Conservation (phyloP, 2,329 filamentous ascomycete genomes). For the Cladosporium cucumerinum region DNA sequence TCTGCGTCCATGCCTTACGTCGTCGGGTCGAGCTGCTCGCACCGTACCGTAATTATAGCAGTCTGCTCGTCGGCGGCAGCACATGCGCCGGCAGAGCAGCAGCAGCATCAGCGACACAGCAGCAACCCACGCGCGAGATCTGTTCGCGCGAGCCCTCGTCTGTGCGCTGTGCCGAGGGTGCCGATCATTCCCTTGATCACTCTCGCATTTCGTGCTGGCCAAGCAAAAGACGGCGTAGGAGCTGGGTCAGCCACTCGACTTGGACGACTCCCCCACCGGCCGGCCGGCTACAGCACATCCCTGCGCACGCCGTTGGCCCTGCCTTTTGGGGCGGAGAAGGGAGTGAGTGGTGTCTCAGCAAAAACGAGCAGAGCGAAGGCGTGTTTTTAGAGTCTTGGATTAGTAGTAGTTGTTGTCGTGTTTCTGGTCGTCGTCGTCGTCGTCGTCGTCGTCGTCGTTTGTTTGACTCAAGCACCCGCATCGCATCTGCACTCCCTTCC, state of each 20-base stretch:
- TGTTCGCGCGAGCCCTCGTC: conserved; percentile 15
- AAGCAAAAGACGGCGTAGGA: conserved; percentile 6
- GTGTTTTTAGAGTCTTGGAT: conserved; percentile 9
- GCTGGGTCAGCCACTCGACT: conserved; percentile 7
- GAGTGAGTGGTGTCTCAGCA: conserved; percentile 12
- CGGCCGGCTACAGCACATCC: conserved; percentile 12
- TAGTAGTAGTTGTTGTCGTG: not conserved
- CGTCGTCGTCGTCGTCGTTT: not conserved
- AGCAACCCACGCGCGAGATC: conserved; percentile 10
- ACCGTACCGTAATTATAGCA: conserved; percentile 10
- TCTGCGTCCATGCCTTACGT: not conserved
- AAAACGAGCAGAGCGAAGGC: conserved; percentile 17
- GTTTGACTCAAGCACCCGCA: conserved; percentile 13
- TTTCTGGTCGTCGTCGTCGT: not conserved
- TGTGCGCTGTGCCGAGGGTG: conserved; percentile 8
- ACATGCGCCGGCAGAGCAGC: conserved; percentile 10
- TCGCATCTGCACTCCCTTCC: conserved; percentile 11
- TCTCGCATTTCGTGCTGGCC: conserved; percentile 2
- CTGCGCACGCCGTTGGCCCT: conserved; percentile 15
- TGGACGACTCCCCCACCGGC: conserved; percentile 9
- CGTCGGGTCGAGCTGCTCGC: conserved; percentile 5
- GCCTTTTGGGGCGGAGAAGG: conserved; percentile 13
- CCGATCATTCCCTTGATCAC: conserved; percentile 11
- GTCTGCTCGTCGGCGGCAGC: conserved; percentile 5
- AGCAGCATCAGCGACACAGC: conserved; percentile 2